These are phyloP conservation scores for Solanum hybrid DNA, from an alignment of 305 asterid species.

Conservation along the genomic window DNA sequence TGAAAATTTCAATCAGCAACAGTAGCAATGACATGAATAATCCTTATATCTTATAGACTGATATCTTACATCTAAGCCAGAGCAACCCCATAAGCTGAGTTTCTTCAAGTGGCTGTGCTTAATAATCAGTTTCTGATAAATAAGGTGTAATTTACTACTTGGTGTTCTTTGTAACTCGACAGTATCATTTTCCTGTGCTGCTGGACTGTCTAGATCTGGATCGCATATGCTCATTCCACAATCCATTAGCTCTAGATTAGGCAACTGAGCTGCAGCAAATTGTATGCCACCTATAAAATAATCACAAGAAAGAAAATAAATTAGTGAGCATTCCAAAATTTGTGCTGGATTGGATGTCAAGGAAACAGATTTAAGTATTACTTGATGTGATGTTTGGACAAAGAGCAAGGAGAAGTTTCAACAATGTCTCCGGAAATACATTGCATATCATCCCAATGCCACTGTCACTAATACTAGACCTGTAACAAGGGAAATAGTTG, in stretches of 20 bases:
- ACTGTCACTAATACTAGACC: slow-evolving; percentile 89
- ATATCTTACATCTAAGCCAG: slow-evolving; percentile 81
- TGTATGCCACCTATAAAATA: slow-evolving; percentile 74
- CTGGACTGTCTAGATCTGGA: slow-evolving; percentile 33
- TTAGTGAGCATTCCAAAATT: background rate
- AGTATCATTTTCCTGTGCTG: slow-evolving; percentile 24
- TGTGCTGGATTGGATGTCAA: background rate
- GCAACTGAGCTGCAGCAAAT: slow-evolving; percentile 89
- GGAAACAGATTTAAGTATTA: slow-evolving; percentile 21
- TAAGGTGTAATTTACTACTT: slow-evolving; percentile 46
- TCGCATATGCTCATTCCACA: slow-evolving; percentile 89
- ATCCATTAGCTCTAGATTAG: slow-evolving; percentile 76
- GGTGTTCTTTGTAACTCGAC: slow-evolving; percentile 37
- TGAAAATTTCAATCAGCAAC: slow-evolving; percentile 9
- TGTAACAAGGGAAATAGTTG: slow-evolving; percentile 16
- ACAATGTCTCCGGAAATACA: slow-evolving; percentile 66
- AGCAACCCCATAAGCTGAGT: slow-evolving; percentile 98
- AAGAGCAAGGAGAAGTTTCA: slow-evolving; percentile 75
- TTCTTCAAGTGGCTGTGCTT: slow-evolving; percentile 78
- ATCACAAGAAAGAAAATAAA: background rate
- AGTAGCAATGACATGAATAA: background rate
- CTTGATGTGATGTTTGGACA: slow-evolving; percentile 95
- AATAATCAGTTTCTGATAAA: slow-evolving; percentile 80
- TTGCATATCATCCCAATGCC: slow-evolving; percentile 98
- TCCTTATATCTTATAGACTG: background rate